Conservation (phyloP, 495 filamentous ascomycete genomes). For the Trichoderma reesei region DNA sequence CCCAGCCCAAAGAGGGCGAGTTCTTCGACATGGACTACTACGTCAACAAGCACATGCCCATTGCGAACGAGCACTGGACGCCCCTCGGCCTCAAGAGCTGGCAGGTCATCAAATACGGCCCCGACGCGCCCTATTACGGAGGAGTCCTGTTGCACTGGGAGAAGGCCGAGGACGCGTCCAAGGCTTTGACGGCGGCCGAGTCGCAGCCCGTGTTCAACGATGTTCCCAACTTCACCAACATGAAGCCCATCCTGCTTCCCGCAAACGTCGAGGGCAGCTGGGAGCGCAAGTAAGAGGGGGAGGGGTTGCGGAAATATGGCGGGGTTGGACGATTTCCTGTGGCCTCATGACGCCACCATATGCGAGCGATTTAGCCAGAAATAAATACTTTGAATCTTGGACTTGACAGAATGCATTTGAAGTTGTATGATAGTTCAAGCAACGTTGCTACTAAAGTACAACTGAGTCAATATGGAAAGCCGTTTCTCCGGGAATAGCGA, state of each 20-base stretch:
- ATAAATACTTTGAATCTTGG: too few species aligned
- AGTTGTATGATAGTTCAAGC: too few species aligned
- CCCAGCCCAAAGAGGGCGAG: background rate
- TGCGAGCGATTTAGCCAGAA: too few species aligned
- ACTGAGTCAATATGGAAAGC: too few species aligned
- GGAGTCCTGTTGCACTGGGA: background rate
- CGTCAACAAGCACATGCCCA: conserved; percentile 8
- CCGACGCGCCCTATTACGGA: background rate
- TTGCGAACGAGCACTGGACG: background rate
- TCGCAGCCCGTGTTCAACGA: background rate
- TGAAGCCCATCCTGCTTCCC: background rate
- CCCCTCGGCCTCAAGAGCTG: background rate
- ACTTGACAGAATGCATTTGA: too few species aligned
- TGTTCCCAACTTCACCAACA: background rate
- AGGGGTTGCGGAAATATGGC: background rate
- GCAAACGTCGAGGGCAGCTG: background rate
- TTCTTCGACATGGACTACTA: conserved; percentile 6
- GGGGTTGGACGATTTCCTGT: background rate
- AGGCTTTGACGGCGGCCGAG: background rate
- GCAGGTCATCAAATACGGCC: conserved; percentile 3
- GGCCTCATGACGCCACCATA: background rate
- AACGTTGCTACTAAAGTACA: too few species aligned
- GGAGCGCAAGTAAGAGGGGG: background rate
- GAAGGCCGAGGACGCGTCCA: background rate
- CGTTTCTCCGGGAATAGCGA: conserved; percentile 13